Conservation (phyloP, 2,329 filamentous ascomycete genomes). For the Beauveria varroae region DNA sequence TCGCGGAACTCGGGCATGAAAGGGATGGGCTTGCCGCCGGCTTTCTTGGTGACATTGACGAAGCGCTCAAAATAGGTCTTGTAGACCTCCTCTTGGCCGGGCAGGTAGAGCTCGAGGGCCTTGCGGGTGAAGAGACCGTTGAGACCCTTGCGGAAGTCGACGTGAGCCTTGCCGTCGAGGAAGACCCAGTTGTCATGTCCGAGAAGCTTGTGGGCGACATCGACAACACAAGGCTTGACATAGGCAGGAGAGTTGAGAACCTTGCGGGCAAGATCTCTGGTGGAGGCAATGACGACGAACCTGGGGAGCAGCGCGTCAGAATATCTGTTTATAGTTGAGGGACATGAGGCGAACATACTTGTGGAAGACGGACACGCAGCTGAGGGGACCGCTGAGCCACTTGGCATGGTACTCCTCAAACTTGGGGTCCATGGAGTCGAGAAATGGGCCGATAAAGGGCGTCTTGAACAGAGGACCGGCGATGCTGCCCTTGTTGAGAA, state of each 20-base stretch:
- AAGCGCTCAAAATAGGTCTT: conserved; percentile 78
- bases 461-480: conserved; percentile 68
- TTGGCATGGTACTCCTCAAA: conserved; percentile 88
- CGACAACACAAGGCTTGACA: conserved; percentile 95
- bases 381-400: conserved; percentile 85
- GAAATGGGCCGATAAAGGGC: conserved; percentile 90
- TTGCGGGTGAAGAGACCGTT: conserved; percentile 91
- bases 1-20: conserved; percentile 94
- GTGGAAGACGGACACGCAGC: conserved; percentile 98
- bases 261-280: conserved; percentile 90
- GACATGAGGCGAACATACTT: conserved; percentile 54
- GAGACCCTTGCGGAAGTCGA: conserved; percentile 94
- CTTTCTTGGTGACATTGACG: conserved; percentile 64
- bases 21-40: conserved; percentile 64
- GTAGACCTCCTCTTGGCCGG: conserved; percentile 88
- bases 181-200: conserved; percentile 95
- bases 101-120: conserved; percentile 81
- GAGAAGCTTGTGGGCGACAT: conserved; percentile 87
- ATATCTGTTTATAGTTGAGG: not conserved
- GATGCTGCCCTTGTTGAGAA: conserved; percentile 68
- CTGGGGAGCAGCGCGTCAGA: conserved; percentile 33
- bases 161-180: conserved; percentile 87
- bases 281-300: conserved; percentile 95
- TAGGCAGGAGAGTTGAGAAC: conserved; percentile 90
- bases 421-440: conserved; percentile 84